Evolutionary conservation across 129 eudicot genomes (phyloP).

Genomic region (Flaveria ramosissima): DNA sequence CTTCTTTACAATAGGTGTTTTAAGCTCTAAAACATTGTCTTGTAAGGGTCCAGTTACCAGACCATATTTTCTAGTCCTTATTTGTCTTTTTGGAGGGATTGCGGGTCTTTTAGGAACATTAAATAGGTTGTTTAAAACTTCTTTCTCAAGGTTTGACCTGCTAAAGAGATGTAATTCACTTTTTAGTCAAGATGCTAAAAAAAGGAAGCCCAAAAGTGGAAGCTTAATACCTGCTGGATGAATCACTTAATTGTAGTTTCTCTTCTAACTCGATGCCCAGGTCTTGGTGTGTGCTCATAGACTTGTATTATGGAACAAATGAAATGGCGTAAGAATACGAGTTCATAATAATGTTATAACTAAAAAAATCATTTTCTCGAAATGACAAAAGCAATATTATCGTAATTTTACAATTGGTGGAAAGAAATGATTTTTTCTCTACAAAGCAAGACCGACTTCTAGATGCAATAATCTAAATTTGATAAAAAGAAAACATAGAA

Average conservation of each 20-base stretch:
- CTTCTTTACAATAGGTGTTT: constrained; percentile 41
- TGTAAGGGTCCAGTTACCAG: constrained; percentile 54
- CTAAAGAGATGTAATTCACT: constrained; percentile 12
- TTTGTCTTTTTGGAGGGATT: constrained; percentile 30
- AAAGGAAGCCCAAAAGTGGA: background rate
- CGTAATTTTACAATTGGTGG: background rate
- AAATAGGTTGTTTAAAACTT: constrained; percentile 59
- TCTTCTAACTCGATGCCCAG: constrained; percentile 21
- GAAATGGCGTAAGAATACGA: constrained; percentile 16
- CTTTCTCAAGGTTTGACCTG: constrained; percentile 49
- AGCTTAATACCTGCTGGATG: constrained; percentile 30
- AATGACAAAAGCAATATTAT: background rate
- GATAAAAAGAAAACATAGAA: background rate
- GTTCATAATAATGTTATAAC: constrained; percentile 3
- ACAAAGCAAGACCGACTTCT: background rate
- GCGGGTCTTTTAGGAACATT: constrained; percentile 46
- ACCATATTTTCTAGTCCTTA: constrained; percentile 45
- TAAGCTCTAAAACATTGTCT: constrained; percentile 37
- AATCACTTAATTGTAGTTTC: constrained; percentile 20
- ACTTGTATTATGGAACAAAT: constrained; percentile 25
- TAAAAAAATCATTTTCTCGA: constrained; percentile 2
- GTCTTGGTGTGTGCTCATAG: constrained; percentile 23
- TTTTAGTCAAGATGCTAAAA: constrained; percentile 4
- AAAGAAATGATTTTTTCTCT: background rate
- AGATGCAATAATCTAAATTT: background rate